phyloP scores from a whole-genome alignment of 2,329 filamentous ascomycete genomes.

The Pleoardoris graminearum region DNA sequence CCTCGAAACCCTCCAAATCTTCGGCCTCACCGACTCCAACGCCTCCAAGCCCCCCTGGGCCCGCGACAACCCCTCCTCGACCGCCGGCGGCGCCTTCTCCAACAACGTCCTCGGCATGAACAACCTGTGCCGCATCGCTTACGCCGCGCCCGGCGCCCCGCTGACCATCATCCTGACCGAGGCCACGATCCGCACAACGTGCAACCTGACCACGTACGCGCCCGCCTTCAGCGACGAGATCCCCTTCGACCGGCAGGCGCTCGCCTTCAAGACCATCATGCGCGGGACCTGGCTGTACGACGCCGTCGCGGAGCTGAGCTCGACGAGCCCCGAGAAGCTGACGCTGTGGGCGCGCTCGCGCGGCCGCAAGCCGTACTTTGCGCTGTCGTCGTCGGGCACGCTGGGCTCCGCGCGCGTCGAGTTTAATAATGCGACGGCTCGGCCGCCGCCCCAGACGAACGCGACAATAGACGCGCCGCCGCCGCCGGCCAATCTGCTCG shows the following conservation, averaged over 20 bases:
- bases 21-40: constrained; percentile 65
- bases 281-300: constrained; percentile 73
- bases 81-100: constrained; percentile 67
- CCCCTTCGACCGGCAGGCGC: constrained; percentile 77
- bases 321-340: constrained; percentile 72
- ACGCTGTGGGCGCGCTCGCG: constrained; percentile 56
- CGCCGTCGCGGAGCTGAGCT: constrained; percentile 68
- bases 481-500: constrained; percentile 57
- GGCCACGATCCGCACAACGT: constrained; percentile 71
- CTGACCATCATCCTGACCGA: constrained; percentile 87
- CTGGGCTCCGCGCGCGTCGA: constrained; percentile 65
- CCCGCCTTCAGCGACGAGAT: constrained; percentile 71
- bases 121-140: constrained; percentile 83
- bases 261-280: constrained; percentile 95
- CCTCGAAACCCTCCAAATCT: constrained; percentile 93
- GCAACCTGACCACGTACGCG: constrained; percentile 86
- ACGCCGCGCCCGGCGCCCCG: constrained; percentile 72
- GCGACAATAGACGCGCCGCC: constrained; percentile 10
- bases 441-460: constrained; percentile 7
- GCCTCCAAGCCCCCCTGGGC: constrained; percentile 44
- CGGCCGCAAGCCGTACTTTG: constrained; percentile 64
- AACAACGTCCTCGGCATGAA: constrained; percentile 80
- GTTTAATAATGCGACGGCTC: constrained; percentile 51
- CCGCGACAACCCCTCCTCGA: constrained; percentile 58
- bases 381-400: constrained; percentile 67